Percentiles rank a stretch among this genome's conserved stretches.
Conservation (phyloP, 495 filamentous ascomycete species). For the Cenococcum geophilum region DNA sequence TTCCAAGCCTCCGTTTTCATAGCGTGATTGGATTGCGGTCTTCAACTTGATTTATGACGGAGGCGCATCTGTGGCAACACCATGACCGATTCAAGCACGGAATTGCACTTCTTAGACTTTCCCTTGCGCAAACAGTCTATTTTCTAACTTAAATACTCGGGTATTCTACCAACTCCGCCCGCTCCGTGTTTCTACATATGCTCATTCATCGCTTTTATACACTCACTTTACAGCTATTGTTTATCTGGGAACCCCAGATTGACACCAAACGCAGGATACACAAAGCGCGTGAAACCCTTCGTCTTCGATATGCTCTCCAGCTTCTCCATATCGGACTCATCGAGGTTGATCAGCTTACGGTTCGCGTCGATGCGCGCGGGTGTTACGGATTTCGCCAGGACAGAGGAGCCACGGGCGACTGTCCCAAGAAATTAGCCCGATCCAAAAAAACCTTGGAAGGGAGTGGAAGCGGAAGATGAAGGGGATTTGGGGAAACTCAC, state of each 20-base stretch:
- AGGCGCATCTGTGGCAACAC: too few relatives aligned
- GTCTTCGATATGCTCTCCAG: slow-evolving; percentile 56
- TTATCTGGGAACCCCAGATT: slow-evolving; percentile 76
- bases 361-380: slow-evolving; percentile 70
- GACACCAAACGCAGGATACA: slow-evolving; percentile 72
- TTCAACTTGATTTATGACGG: too few relatives aligned
- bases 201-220: too few relatives aligned
- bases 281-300: slow-evolving; percentile 61
- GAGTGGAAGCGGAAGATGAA: neutral
- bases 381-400: slow-evolving; percentile 74
- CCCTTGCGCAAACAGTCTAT: neutral
- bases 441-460: neutral
- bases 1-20: too few relatives aligned
- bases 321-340: slow-evolving; percentile 57
- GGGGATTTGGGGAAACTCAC: slow-evolving; percentile 40
- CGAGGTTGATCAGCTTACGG: slow-evolving; percentile 60
- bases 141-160: neutral
- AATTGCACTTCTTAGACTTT: too few relatives aligned
- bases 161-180: neutral
- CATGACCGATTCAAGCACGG: too few relatives aligned
- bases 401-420: slow-evolving; percentile 67
- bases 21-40: too few relatives aligned
- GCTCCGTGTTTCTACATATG: too few relatives aligned
- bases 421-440: slow-evolving; percentile 14
- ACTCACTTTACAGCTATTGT: slow-evolving; percentile 28